These are phyloP conservation scores for Solanum microdontum DNA, from an alignment of 257 asterid genomes.

Conservation along the genomic window DNA sequence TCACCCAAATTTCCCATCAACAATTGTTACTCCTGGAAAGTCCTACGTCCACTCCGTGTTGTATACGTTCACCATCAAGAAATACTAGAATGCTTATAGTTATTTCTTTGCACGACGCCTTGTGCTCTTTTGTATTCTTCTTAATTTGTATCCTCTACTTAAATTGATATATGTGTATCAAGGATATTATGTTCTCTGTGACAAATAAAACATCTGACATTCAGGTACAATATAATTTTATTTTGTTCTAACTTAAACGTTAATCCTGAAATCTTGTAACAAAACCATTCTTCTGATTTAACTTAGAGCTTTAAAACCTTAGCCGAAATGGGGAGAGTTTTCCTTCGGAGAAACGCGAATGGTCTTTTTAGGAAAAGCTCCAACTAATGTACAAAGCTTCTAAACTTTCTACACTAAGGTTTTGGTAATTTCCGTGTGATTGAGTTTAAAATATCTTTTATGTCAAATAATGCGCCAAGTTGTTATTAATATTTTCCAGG, in stretches of 20 bases:
- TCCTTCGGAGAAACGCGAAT: neutral
- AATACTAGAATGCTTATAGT: neutral
- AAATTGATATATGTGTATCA: neutral
- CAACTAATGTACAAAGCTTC: neutral
- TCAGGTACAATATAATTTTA: neutral
- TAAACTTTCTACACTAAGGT: neutral
- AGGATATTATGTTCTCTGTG: neutral
- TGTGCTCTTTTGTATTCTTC: neutral
- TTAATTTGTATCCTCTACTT: neutral
- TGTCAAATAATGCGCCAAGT: neutral
- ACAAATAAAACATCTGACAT: neutral
- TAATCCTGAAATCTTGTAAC: no score
- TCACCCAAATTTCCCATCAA: conserved; percentile 62
- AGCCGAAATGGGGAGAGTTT: neutral
- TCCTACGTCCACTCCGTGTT: conserved; percentile 38
- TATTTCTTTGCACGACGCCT: neutral
- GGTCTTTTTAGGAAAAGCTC: neutral
- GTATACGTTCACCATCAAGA: conserved; percentile 24
- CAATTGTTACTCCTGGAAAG: conserved; percentile 41
- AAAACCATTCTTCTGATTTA: no score
- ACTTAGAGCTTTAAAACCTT: neutral
- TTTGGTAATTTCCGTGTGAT: neutral
- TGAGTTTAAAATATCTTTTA: neutral
- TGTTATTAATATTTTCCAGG: neutral
- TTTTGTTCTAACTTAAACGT: neutral